phyloP scores from a whole-genome alignment of 805 yeast species.

The Saccharomycopsis sp. region DNA sequence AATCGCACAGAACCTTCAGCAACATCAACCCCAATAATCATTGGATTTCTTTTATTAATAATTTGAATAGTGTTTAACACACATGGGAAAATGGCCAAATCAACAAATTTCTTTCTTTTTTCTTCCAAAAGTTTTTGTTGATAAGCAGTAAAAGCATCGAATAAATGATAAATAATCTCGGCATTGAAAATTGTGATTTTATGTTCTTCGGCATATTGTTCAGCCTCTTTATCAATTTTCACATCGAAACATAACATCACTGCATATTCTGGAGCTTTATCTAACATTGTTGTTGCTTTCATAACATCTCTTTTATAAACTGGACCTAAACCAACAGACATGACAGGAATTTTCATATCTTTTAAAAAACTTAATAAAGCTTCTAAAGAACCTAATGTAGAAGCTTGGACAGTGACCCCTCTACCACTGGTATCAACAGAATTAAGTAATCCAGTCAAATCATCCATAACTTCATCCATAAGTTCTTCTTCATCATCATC shows the following conservation, averaged over 20 bases:
- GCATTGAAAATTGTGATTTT: constrained; percentile 90
- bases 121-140: constrained; percentile 81
- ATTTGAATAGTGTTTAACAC: constrained; percentile 90
- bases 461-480: constrained; percentile 99
- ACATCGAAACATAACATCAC: constrained; percentile 99
- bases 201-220: constrained; percentile 92
- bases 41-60: constrained; percentile 96
- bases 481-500: constrained; percentile 97
- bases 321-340: constrained; percentile 97
- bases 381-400: constrained; percentile 95
- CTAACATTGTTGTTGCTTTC: constrained; percentile 95
- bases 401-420: constrained; percentile 98
- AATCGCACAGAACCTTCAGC: constrained; percentile 78
- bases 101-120: constrained; percentile 81
- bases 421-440: constrained; percentile 90
- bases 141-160: constrained; percentile 88
- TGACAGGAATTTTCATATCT: constrained; percentile 98
- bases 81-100: constrained; percentile 89
- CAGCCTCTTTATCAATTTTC: constrained; percentile 94
- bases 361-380: constrained; percentile 94
- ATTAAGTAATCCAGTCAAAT: constrained; percentile 85
- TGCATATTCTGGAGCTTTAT: constrained; percentile 89
- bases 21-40: constrained; percentile 98
- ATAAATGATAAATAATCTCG: constrained; percentile 91
- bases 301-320: constrained; percentile 96